phyloP scores from a whole-genome alignment of 2,329 filamentous ascomycete genomes.

The Penicillium freii region DNA sequence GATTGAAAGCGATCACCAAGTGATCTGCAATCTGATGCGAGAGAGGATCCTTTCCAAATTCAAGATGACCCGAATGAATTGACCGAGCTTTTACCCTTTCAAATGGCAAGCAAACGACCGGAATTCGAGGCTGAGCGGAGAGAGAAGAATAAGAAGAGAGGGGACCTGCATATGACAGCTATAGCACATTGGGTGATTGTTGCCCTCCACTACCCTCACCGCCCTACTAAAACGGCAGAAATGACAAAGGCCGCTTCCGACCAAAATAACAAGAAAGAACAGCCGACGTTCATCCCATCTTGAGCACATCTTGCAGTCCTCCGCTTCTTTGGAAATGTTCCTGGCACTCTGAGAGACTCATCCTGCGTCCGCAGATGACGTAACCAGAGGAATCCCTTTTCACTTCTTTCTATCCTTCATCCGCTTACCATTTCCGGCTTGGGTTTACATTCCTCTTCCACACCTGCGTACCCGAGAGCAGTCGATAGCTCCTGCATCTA shows the following conservation, averaged over 20 bases:
- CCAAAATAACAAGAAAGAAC: slow-evolving; percentile 25
- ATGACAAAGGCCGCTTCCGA: slow-evolving; percentile 11
- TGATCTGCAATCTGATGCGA: background rate
- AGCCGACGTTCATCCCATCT: background rate
- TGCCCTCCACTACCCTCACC: slow-evolving; percentile 26
- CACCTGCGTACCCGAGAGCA: slow-evolving; percentile 12
- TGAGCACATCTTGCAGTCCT: slow-evolving; percentile 3
- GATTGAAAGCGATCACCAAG: slow-evolving; percentile 3
- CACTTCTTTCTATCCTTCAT: slow-evolving; percentile 7
- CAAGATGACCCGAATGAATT: background rate
- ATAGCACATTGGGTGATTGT: slow-evolving; percentile 17
- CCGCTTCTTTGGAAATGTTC: slow-evolving; percentile 8
- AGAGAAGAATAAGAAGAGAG: background rate
- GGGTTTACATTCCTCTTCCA: slow-evolving; percentile 26
- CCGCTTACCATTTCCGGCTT: slow-evolving; percentile 22
- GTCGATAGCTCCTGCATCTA: slow-evolving; percentile 2
- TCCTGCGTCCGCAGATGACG: slow-evolving; percentile 12
- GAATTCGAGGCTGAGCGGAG: slow-evolving; percentile 1
- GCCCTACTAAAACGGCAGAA: slow-evolving; percentile 25
- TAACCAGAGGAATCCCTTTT: slow-evolving; percentile 2
- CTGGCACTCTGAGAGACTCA: slow-evolving; percentile 7
- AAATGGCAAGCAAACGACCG: background rate
- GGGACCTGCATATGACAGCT: slow-evolving; percentile 12
- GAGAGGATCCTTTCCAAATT: background rate
- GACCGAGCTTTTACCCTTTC: background rate